A percentile compares a stretch with the other conserved stretches of the same genome.
phyloP scores from a whole-genome alignment of 805 yeast genomes.

The Maudiozyma turicensis region DNA sequence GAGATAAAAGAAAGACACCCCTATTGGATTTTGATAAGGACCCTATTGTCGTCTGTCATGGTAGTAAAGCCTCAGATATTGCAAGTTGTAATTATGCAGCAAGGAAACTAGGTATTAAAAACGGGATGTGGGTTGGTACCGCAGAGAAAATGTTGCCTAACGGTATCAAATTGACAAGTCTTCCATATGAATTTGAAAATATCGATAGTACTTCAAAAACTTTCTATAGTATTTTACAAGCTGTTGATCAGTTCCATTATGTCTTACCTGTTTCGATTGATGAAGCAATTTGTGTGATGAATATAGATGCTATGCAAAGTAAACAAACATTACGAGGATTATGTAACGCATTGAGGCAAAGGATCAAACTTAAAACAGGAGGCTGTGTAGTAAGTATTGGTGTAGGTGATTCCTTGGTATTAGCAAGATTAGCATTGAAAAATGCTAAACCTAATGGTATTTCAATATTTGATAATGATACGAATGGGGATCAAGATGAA shows the following conservation, averaged over 20 bases:
- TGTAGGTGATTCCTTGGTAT: constrained; percentile 56
- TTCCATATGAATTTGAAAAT: constrained; percentile 65
- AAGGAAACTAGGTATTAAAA: constrained; percentile 61
- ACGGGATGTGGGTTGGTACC: constrained; percentile 81
- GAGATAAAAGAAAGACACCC: constrained; percentile 24
- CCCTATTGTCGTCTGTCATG: constrained; percentile 55
- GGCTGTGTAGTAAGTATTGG: constrained; percentile 74
- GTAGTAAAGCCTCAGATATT: constrained; percentile 50
- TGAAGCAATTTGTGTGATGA: constrained; percentile 52
- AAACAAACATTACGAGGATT: constrained; percentile 11
- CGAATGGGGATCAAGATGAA: constrained; percentile 22
- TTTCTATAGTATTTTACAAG: constrained; percentile 50
- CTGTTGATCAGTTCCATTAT: not conserved
- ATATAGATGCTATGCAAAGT: not conserved
- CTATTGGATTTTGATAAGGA: constrained; percentile 32
- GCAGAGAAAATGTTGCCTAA: constrained; percentile 61
- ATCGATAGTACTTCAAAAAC: constrained; percentile 57
- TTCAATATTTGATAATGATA: constrained; percentile 14
- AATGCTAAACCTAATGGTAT: constrained; percentile 76
- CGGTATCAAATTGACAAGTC: constrained; percentile 35
- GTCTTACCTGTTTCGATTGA: constrained; percentile 84
- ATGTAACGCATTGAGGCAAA: constrained; percentile 30
- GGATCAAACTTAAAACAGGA: constrained; percentile 36
- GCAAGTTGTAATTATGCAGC: constrained; percentile 92
- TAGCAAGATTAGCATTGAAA: constrained; percentile 66